A percentile compares a stretch with the other conserved stretches of the same genome.
phyloP scores from a whole-genome alignment of 805 yeast species.

The Kodamaea sagamina region DNA sequence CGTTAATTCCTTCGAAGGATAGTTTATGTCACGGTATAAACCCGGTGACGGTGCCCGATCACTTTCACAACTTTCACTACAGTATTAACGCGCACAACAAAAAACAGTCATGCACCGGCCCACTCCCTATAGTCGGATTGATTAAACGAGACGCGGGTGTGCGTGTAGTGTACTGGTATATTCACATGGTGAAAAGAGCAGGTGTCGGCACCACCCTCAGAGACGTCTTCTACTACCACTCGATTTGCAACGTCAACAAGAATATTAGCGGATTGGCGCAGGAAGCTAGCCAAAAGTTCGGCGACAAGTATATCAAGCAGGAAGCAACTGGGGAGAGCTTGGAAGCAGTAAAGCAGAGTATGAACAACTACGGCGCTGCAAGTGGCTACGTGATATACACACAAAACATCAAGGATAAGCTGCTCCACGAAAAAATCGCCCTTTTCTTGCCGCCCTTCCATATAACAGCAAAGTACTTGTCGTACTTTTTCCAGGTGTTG shows the following conservation, averaged over 20 bases:
- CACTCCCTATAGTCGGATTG: slow-evolving; percentile 17
- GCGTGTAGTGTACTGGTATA: slow-evolving; percentile 18
- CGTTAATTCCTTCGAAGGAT: background rate
- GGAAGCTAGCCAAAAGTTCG: slow-evolving; percentile 10
- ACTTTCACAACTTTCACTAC: slow-evolving; percentile 13
- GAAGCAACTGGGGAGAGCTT: slow-evolving; percentile 17
- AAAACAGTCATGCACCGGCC: slow-evolving; percentile 9
- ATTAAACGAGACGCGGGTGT: slow-evolving; percentile 24
- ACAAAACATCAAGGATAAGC: slow-evolving; percentile 11
- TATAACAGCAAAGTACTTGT: slow-evolving; percentile 15
- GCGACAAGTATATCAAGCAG: slow-evolving; percentile 6
- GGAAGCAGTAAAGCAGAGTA: slow-evolving; percentile 14
- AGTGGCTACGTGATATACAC: slow-evolving; percentile 9
- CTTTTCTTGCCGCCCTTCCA: slow-evolving; percentile 15
- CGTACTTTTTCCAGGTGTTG: slow-evolving; percentile 23
- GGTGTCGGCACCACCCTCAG: slow-evolving; percentile 2
- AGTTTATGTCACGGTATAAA: slow-evolving; percentile 9
- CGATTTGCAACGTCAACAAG: background rate
- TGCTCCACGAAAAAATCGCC: slow-evolving; percentile 13
- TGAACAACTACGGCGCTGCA: slow-evolving; percentile 6
- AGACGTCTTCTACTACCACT: slow-evolving; percentile 10
- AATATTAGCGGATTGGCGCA: slow-evolving; percentile 4
- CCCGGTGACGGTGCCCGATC: slow-evolving; percentile 8
- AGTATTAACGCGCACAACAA: background rate
- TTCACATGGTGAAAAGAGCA: slow-evolving; percentile 12